Evolutionary conservation across 1,284 basidiomycete genomes (phyloP), one percentile per base, ranked within the genome.

Genomic region (Sutorius eximius): DNA sequence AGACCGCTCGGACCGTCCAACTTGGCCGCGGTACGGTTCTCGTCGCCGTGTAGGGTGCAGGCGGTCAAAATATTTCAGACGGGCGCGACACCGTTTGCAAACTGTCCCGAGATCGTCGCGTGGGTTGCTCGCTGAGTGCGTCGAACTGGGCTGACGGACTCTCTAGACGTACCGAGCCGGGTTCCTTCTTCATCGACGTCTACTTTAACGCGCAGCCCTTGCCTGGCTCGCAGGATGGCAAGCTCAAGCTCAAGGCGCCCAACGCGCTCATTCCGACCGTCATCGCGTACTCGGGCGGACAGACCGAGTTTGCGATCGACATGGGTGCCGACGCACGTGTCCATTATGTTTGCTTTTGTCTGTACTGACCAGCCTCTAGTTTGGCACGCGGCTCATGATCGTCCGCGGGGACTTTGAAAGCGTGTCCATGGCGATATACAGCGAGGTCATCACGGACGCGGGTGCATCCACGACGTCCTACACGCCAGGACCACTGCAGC

Each of bases 301-400:
- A 81, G 59, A 76, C 79, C 45, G 84, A 89, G 53, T 91, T 85
- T 66, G 61, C 69, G 2, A 80, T 91, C n/a, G 80, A 87, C 52
- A 86, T 89, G 82, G 82, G 83, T 45, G 56, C 68, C 10, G 85
- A 89, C 71, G 88, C 83, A 66, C 53, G 77, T 71, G 37, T 29
- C 45, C 42, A 15, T 52, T 36, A 27, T 38, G 53, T 22, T 32
- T 34, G 48, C 45, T n/a, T 45, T 57, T 38, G 44, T 36, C 49
- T 20, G 51, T 53, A 6, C 55, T 58, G 33, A 69, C 37, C 8
- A 20, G 11, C 30, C 3, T 50, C 10, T 64, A 91, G 89, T 83
- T 82, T 65, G 81, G 85, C 3, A 91, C 89, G 22, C 85, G 89
- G 50, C 75, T 92, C 27, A 84, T 92, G 79, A 87, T 91, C 54